Evolutionary conservation across 129 eudicot genomes (phyloP).

Genomic region (Erigeron canadensis): DNA sequence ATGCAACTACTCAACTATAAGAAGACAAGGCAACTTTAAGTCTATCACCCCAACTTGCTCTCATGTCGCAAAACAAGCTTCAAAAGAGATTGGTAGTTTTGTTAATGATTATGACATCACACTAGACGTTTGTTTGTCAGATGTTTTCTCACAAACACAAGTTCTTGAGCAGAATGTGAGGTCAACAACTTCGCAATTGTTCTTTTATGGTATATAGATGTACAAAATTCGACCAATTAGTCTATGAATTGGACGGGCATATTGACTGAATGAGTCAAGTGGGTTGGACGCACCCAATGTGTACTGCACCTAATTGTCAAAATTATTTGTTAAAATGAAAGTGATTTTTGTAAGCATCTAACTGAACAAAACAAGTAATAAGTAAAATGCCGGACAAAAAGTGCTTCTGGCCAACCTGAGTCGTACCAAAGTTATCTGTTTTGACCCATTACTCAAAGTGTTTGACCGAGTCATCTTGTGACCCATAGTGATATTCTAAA

Average conservation of each 20-base stretch:
- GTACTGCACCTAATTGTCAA: neutral
- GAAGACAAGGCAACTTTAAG: constrained; percentile 49
- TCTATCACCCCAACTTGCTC: constrained; percentile 47
- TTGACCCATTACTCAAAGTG: neutral
- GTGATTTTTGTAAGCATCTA: no score
- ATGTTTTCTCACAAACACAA: constrained; percentile 52
- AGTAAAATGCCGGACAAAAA: neutral
- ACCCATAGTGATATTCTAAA: neutral
- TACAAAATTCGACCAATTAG: neutral
- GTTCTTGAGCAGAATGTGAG: constrained; percentile 50
- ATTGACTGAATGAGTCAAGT: neutral
- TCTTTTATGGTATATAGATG: neutral
- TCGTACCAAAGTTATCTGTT: neutral
- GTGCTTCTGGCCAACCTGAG: neutral
- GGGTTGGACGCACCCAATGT: neutral
- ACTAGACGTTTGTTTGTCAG: constrained; percentile 70
- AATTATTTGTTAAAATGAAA: no score
- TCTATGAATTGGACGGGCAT: neutral
- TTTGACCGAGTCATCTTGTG: neutral
- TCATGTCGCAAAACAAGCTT: constrained; percentile 44
- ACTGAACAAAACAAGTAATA: neutral
- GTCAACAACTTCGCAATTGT: neutral
- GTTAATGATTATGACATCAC: constrained; percentile 67
- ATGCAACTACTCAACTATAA: constrained; percentile 67
- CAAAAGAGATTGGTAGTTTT: constrained; percentile 56